Conservation (phyloP, 169 alveolate genomes). For the Plasmodium blacklocki region DNA sequence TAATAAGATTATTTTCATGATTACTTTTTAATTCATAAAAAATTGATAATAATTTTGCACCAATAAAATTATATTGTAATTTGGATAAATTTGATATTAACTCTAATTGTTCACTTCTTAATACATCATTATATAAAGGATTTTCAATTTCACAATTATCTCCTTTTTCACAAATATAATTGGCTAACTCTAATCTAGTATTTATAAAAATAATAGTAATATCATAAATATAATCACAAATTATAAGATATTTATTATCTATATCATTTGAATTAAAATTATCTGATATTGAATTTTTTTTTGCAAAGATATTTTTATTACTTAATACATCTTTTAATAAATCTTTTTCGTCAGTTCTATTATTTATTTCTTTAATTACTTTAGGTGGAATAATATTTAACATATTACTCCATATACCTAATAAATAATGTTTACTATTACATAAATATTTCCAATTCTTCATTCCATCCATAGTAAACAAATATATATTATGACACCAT, state of each 20-base stretch:
- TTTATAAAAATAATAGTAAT: slow-evolving; percentile 61
- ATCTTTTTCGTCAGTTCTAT: slow-evolving; percentile 73
- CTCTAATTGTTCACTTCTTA: slow-evolving; percentile 83
- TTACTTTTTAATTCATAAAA: slow-evolving; percentile 67
- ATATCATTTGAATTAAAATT: slow-evolving; percentile 56
- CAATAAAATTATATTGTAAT: slow-evolving; percentile 78
- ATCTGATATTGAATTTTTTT: slow-evolving; percentile 53
- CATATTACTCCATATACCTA: slow-evolving; percentile 95
- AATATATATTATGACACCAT: slow-evolving; percentile 92
- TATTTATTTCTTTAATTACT: slow-evolving; percentile 71
- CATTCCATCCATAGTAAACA: slow-evolving; percentile 91
- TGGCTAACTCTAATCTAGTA: slow-evolving; percentile 61
- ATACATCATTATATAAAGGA: slow-evolving; percentile 73
- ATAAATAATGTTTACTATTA: slow-evolving; percentile 93
- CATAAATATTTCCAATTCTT: slow-evolving; percentile 91
- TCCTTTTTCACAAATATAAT: slow-evolving; percentile 64
- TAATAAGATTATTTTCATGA: slow-evolving; percentile 71
- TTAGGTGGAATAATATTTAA: slow-evolving; percentile 62
- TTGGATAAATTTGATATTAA: slow-evolving; percentile 81
- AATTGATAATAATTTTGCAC: slow-evolving; percentile 64
- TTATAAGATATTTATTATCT: slow-evolving; percentile 61
- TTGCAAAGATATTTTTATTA: slow-evolving; percentile 58
- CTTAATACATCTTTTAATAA: slow-evolving; percentile 46
- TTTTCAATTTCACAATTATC: slow-evolving; percentile 73
- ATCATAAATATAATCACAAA: slow-evolving; percentile 70